phyloP scores from a whole-genome alignment of 139 green algal genomes.

The Protoeuglena noctilucae region DNA sequence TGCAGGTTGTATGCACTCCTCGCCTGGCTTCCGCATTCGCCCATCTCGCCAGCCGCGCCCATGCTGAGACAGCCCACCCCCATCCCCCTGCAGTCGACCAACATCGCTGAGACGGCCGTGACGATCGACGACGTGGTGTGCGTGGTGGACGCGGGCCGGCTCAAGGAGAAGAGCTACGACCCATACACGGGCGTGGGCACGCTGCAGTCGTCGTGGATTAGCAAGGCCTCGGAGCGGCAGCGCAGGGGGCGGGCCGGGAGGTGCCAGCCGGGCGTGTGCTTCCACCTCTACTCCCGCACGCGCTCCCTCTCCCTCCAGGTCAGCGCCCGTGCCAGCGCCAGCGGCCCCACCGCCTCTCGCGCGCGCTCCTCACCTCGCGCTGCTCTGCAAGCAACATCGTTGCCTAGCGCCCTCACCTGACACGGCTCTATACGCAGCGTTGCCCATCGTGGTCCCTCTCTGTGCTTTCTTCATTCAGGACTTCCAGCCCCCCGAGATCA shows the following conservation, averaged over 20 bases:
- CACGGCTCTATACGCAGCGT: no score
- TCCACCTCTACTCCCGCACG: constrained; percentile 55
- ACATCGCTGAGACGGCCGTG: constrained; percentile 65
- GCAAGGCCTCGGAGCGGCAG: constrained; percentile 45
- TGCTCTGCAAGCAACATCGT: no score
- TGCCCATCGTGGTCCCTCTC: no score
- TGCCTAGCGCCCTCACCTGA: no score
- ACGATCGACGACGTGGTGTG: constrained; percentile 75
- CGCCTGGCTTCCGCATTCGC: no score
- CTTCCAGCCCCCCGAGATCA: constrained; percentile 40
- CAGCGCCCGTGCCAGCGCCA: no score
- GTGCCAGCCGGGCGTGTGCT: constrained; percentile 47
- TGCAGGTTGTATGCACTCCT: no score
- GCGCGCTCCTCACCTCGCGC: no score
- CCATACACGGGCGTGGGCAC: constrained; percentile 56
- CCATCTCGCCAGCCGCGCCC: no score
- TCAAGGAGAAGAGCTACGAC: constrained; percentile 75
- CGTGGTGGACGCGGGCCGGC: constrained; percentile 52
- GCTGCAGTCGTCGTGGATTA: constrained; percentile 36
- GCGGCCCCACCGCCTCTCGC: no score
- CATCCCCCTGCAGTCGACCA: constrained; percentile 72
- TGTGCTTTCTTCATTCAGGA: no score
- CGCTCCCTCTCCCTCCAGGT: constrained; percentile 25
- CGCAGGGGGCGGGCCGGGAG: constrained; percentile 54
- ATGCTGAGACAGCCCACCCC: no score